These are phyloP conservation scores for Lentinula boryana DNA, from an alignment of 768 basidiomycete genomes.

Conservation along the genomic window DNA sequence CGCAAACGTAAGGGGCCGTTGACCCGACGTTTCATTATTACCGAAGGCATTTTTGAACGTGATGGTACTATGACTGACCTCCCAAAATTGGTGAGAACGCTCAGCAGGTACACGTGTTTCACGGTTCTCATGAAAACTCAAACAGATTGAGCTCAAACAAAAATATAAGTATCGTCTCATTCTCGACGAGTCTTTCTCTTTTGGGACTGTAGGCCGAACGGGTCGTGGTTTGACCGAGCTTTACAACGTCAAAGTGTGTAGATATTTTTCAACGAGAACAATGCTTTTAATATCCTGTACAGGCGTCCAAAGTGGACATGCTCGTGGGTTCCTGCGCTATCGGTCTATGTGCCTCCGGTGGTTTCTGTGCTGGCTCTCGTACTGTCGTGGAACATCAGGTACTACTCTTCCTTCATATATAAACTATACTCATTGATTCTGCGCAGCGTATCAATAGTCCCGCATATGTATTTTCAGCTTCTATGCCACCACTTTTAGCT, in stretches of 20 bases:
- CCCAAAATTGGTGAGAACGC: slow-evolving; percentile 70
- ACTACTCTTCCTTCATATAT: slow-evolving; percentile 1
- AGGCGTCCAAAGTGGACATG: slow-evolving; percentile 92
- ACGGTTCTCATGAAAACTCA: background rate
- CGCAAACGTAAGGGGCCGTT: slow-evolving; percentile 77
- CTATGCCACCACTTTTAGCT: slow-evolving; percentile 85
- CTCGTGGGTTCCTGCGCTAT: slow-evolving; percentile 87
- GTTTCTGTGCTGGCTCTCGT: slow-evolving; percentile 89
- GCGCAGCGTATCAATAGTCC: slow-evolving; percentile 89
- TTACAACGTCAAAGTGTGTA: slow-evolving; percentile 83
- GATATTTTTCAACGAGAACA: background rate
- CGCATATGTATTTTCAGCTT: slow-evolving; percentile 93
- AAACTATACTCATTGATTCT: background rate
- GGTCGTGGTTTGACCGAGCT: slow-evolving; percentile 94
- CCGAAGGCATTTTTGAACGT: slow-evolving; percentile 95
- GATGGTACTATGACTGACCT: slow-evolving; percentile 91
- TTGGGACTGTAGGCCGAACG: slow-evolving; percentile 88
- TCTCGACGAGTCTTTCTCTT: slow-evolving; percentile 90
- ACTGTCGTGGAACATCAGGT: slow-evolving; percentile 88
- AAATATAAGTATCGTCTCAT: slow-evolving; percentile 96
- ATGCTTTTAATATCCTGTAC: background rate
- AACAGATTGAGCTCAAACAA: slow-evolving; percentile 85
- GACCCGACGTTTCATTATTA: slow-evolving; percentile 91
- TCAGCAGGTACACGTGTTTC: background rate
- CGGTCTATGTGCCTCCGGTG: slow-evolving; percentile 78